Conservation (phyloP, 352 stramenopile genomes). For the Peronosclerospora sorghi region DNA sequence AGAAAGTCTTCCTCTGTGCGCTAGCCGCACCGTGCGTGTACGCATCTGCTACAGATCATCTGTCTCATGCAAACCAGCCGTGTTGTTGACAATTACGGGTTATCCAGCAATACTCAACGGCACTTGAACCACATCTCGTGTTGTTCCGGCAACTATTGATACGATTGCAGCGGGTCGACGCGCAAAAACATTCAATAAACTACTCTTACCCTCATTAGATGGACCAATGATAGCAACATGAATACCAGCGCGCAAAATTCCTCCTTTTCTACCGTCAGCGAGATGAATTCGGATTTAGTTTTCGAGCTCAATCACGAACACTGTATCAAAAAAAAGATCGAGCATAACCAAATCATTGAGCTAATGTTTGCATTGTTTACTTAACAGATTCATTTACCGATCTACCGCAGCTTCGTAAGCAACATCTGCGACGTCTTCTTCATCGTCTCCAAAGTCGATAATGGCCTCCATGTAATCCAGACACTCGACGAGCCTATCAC, state of each 20-base stretch:
- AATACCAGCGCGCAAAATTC: constrained; percentile 85
- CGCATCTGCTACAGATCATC: no score
- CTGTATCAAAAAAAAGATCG: constrained; percentile 7
- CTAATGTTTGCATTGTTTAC: neutral
- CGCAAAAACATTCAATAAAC: constrained; percentile 90
- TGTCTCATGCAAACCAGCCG: constrained; percentile 88
- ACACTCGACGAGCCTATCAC: constrained; percentile 82
- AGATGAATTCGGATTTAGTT: constrained; percentile 62
- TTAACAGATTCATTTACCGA: constrained; percentile 18
- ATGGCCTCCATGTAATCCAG: constrained; percentile 94
- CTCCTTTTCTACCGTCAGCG: constrained; percentile 80
- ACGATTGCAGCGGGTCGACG: constrained; percentile 92
- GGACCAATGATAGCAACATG: constrained; percentile 84
- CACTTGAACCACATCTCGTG: constrained; percentile 94
- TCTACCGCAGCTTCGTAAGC: constrained; percentile 53
- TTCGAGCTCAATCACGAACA: constrained; percentile 39
- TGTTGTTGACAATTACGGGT: constrained; percentile 91
- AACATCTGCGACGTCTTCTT: constrained; percentile 84
- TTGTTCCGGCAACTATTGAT: constrained; percentile 91
- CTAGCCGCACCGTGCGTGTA: no score
- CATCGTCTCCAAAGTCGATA: constrained; percentile 95
- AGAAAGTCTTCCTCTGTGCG: no score
- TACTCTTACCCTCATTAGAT: constrained; percentile 89
- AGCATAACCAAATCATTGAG: neutral
- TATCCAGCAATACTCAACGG: constrained; percentile 92